phyloP scores from a whole-genome alignment of 2,329 filamentous ascomycete species.

The Rhynchosporium agropyri region DNA sequence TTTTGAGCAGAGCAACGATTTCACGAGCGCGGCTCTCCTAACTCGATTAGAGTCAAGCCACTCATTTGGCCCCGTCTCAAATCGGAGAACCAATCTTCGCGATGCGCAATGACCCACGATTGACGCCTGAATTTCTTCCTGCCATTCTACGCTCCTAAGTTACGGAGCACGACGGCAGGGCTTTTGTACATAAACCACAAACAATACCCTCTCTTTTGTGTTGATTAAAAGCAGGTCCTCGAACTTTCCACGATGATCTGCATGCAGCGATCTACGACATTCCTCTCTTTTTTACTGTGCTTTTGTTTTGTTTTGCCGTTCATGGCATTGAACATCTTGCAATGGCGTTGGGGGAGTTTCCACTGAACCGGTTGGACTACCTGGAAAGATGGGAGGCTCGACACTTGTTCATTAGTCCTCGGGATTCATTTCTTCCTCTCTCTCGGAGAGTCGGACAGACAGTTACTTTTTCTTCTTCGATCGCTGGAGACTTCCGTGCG shows the following conservation, averaged over 20 bases:
- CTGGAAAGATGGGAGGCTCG: constrained; percentile 5
- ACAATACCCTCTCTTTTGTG: constrained; percentile 43
- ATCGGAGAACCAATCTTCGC: constrained; percentile 32
- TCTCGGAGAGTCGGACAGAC: constrained; percentile 6
- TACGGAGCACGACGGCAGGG: constrained; percentile 22
- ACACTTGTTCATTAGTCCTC: neutral
- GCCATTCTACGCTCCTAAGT: constrained; percentile 16
- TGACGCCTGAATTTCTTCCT: neutral
- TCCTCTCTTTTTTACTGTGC: constrained; percentile 32
- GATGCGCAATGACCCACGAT: constrained; percentile 31
- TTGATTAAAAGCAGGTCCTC: constrained; percentile 43
- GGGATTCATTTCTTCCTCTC: neutral
- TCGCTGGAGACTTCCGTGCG: constrained; percentile 8
- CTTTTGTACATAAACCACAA: constrained; percentile 35
- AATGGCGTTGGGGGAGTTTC: constrained; percentile 39
- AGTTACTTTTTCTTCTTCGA: constrained; percentile 6
- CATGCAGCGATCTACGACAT: constrained; percentile 52
- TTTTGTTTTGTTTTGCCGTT: constrained; percentile 26
- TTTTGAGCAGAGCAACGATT: constrained; percentile 87
- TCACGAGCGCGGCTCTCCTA: constrained; percentile 85
- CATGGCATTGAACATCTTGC: constrained; percentile 23
- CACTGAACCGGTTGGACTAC: constrained; percentile 8
- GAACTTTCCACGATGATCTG: constrained; percentile 49
- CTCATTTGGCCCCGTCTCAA: constrained; percentile 36
- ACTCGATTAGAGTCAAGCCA: constrained; percentile 78